phyloP scores from a whole-genome alignment of 306 rosid genomes.

The Prunus dulcis region DNA sequence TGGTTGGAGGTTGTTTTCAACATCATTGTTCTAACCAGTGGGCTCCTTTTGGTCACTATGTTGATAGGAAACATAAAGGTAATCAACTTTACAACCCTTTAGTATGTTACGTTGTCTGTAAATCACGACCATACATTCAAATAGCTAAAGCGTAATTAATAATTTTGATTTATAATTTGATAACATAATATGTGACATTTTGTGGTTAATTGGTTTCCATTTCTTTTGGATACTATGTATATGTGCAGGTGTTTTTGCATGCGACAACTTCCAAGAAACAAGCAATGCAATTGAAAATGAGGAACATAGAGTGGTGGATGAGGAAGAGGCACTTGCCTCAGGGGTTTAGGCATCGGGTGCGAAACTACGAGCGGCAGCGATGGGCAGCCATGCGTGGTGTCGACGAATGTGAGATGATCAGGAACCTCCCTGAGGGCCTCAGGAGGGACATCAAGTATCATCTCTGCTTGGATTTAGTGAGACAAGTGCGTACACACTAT shows the following conservation, averaged over 20 bases:
- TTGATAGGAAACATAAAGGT: constrained; percentile 97
- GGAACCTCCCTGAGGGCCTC: constrained; percentile 83
- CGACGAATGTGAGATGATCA: constrained; percentile 75
- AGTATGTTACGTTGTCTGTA: neutral
- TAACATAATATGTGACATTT: neutral
- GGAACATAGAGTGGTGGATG: constrained; percentile 98
- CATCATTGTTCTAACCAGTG: constrained; percentile 81
- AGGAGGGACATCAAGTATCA: constrained; percentile 91
- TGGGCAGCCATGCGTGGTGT: constrained; percentile 97
- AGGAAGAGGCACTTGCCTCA: constrained; percentile 71
- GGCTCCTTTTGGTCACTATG: constrained; percentile 89
- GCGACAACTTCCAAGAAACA: constrained; percentile 93
- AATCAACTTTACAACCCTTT: neutral
- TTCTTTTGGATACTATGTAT: neutral
- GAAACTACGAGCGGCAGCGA: constrained; percentile 76
- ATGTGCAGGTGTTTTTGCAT: constrained; percentile 72
- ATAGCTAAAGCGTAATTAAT: neutral
- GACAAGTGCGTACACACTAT: constrained; percentile 45
- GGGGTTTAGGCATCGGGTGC: constrained; percentile 72
- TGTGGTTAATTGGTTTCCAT: neutral
- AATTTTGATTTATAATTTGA: neutral
- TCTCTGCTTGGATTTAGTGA: constrained; percentile 83
- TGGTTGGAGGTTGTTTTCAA: constrained; percentile 87
- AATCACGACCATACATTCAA: neutral
- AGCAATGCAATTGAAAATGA: constrained; percentile 88